Base-by-base conservation (phyloP, 2,329 filamentous ascomycete species). In the Sphaerulina musiva region DNA sequence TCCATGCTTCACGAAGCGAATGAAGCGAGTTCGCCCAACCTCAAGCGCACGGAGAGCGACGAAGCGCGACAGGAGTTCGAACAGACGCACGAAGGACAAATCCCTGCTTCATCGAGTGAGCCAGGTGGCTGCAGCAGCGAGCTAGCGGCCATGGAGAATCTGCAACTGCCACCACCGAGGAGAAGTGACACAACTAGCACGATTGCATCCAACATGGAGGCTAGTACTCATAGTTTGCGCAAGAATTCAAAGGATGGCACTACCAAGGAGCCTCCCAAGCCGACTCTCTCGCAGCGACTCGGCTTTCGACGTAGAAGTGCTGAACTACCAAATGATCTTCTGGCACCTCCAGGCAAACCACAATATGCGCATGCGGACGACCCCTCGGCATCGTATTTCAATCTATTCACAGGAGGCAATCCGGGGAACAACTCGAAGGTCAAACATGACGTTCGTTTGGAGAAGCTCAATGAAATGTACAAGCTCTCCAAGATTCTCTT, bases 401-500 rank as follows among this genome's bases (percentile, higher is more conserved):
- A 90, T 61, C 82, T 97, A 2, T 93, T 90, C 71, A 87, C 84
- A 55, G 89, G 90, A 38, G 84, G 83, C 48, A 83, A 58, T 4
- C 63, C 69, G 6, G 63, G 69, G n/a, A 56, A 59, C 1, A 63
- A 67, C n/a, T 72, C 82, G 7, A 89, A 88, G 68, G 82, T 84
- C 11, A 95, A 95, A 74, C 80, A 85, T 12, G 92, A 97, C 66
- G 86, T 83, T 31, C 82, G 90, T 5, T 84, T 97, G 10, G 86
- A 91, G 62, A 93, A 93, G 58, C 78, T 98, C 42, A 84, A 93
- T 58, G 91, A 98, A 71, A 78, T 98, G 52, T 98, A 97, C 73
- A 89, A 89, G 63, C 78, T 96, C 45, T 89, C 89, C 53, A 98
- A 98, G 73, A 85, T 97, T 10, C 76, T 98, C 11, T 98, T 98